Conservation (phyloP, 1,284 basidiomycete species). For the Trametes sp. region DNA sequence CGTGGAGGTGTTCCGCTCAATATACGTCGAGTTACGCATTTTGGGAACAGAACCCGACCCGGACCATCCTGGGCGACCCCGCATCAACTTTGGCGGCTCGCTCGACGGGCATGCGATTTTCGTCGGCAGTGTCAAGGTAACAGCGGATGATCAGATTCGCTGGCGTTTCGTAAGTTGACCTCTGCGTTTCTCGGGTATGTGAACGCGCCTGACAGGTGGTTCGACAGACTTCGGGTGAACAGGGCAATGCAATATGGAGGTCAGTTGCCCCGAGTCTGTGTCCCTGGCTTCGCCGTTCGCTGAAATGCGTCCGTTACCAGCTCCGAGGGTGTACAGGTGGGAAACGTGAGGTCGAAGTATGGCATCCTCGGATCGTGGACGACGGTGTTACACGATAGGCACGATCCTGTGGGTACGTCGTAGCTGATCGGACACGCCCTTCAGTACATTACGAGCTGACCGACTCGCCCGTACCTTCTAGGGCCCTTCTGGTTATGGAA, state of each 20-base stretch:
- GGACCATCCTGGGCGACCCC: conserved; percentile 57
- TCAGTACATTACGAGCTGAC: not conserved
- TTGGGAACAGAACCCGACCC: conserved; percentile 51
- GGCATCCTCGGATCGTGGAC: conserved; percentile 75
- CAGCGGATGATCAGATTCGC: conserved; percentile 60
- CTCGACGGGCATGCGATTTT: conserved; percentile 54
- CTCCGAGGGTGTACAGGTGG: conserved; percentile 69
- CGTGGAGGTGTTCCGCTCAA: conserved; percentile 57
- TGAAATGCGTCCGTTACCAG: conserved; percentile 43
- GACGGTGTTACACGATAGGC: conserved; percentile 65
- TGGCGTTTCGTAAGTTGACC: conserved; percentile 66
- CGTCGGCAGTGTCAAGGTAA: conserved; percentile 63
- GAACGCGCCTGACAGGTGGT: not conserved
- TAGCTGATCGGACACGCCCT: not conserved
- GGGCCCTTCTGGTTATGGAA: conserved; percentile 48
- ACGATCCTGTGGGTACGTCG: conserved; percentile 48
- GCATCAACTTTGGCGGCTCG: conserved; percentile 61
- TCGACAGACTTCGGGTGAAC: conserved; percentile 62
- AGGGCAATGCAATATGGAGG: conserved; percentile 69
- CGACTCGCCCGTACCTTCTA: too few relatives aligned
- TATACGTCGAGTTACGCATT: conserved; percentile 56
- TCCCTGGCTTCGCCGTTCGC: not conserved
- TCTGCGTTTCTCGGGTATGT: not conserved
- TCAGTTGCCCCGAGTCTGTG: conserved; percentile 37
- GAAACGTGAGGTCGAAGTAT: conserved; percentile 62